A percentile compares a stretch with the other conserved stretches of the same genome.
phyloP scores from a whole-genome alignment of 2,329 filamentous ascomycete genomes.

The Endocalyx cinctus region DNA sequence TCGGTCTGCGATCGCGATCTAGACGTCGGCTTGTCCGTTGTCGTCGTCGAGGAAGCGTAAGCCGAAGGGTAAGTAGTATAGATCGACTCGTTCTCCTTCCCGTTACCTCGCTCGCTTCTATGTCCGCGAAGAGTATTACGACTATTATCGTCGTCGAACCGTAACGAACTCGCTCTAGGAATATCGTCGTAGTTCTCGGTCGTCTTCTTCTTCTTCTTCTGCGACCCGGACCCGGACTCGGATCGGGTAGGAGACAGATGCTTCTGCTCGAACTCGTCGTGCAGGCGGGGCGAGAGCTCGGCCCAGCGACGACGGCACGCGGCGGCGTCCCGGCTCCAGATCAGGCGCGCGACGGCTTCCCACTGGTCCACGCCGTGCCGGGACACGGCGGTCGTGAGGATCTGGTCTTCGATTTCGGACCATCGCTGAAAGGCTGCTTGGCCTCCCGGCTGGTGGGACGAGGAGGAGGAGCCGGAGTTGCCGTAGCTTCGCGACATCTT shows the following conservation, averaged over 20 bases:
- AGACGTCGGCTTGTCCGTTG: neutral
- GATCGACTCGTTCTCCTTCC: too few relatives aligned
- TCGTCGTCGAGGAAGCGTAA: neutral
- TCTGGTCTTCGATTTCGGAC: slow-evolving; percentile 14
- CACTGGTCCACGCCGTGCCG: slow-evolving; percentile 11
- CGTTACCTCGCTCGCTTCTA: too few relatives aligned
- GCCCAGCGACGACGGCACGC: slow-evolving; percentile 13
- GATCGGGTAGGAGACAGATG: too few relatives aligned
- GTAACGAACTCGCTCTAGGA: too few relatives aligned
- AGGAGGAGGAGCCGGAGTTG: neutral
- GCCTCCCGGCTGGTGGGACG: too few relatives aligned
- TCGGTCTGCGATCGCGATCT: slow-evolving; percentile 8
- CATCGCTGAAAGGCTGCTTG: too few relatives aligned
- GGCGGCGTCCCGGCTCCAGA: slow-evolving; percentile 9
- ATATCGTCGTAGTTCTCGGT: too few relatives aligned
- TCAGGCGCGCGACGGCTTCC: slow-evolving; percentile 11
- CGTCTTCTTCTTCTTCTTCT: neutral
- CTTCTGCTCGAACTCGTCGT: slow-evolving; percentile 6
- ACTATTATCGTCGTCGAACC: too few relatives aligned
- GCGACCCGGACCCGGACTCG: too few relatives aligned
- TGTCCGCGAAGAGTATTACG: too few relatives aligned
- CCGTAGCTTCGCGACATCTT: too few relatives aligned
- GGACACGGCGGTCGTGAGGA: slow-evolving; percentile 11
- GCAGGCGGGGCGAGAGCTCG: slow-evolving; percentile 8
- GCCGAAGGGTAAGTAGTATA: too few relatives aligned